Conservation (phyloP, 495 filamentous ascomycete species). For the Cairneyella variabilis region DNA sequence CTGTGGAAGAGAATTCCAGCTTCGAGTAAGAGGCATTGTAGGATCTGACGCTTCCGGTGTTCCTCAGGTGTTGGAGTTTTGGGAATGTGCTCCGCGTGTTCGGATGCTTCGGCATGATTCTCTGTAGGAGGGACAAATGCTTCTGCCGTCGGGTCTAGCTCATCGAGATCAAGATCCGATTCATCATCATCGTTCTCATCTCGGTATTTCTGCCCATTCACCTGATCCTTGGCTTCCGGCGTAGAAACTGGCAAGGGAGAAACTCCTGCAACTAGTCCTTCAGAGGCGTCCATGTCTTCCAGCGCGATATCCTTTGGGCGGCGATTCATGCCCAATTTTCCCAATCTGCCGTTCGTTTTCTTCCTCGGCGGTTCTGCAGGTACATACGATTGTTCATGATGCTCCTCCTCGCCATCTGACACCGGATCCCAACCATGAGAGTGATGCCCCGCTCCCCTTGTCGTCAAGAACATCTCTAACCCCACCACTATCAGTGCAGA, state of each 20-base stretch:
- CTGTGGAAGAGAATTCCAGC: conserved; percentile 85
- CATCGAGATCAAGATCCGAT: conserved; percentile 48
- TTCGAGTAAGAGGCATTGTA: conserved; percentile 78
- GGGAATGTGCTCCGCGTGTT: conserved; percentile 8
- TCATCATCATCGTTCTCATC: conserved; percentile 38
- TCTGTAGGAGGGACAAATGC: conserved; percentile 6
- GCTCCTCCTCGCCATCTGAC: conserved; percentile 13
- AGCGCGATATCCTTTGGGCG: conserved; percentile 40
- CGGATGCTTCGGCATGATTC: background rate
- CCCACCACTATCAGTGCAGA: conserved; percentile 70
- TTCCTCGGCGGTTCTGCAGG: conserved; percentile 9
- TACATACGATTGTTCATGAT: conserved; percentile 11
- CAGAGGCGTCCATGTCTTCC: conserved; percentile 38
- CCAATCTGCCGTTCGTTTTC: conserved; percentile 14
- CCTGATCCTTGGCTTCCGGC: conserved; percentile 9
- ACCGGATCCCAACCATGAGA: conserved; percentile 33
- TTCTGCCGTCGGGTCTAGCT: conserved; percentile 38
- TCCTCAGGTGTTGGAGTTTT: conserved; percentile 31
- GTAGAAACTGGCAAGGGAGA: conserved; percentile 45
- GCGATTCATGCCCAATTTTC: conserved; percentile 26
- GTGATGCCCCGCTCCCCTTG: conserved; percentile 50
- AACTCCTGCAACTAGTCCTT: conserved; percentile 43
- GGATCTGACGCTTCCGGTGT: conserved; percentile 56
- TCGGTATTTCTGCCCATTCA: conserved; percentile 7
- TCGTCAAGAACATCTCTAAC: conserved; percentile 73